phyloP scores from a whole-genome alignment of 331 rosid species.

The Quercus phellos region DNA sequence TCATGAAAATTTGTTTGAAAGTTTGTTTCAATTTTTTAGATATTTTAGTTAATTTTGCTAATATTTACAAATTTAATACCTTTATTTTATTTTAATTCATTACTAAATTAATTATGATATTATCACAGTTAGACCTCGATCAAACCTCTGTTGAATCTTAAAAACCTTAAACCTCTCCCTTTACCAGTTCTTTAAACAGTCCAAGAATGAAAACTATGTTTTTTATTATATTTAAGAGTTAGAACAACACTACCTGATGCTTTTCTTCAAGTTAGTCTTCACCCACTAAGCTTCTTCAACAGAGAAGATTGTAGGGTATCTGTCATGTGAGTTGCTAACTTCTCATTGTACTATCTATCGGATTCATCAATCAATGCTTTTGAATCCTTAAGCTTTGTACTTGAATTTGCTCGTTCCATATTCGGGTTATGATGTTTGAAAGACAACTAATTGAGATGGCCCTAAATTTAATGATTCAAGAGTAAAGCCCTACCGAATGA shows the following conservation, averaged over 20 bases:
- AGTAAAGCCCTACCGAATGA: no score
- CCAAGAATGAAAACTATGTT: rapidly evolving
- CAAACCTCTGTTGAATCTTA: no score
- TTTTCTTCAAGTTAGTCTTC: not conserved
- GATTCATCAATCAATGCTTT: not conserved
- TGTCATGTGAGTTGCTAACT: not conserved
- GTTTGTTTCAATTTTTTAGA: no score
- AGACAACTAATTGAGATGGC: not conserved
- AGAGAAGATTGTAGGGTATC: not conserved
- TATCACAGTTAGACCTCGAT: no score
- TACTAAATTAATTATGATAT: no score
- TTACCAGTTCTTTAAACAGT: rapidly evolving
- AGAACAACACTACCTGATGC: not conserved
- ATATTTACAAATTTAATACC: no score
- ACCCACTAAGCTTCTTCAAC: not conserved
- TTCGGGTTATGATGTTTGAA: not conserved
- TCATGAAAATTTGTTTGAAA: no score
- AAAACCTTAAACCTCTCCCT: no score
- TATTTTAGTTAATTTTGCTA: no score
- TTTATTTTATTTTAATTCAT: no score
- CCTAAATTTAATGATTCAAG: not conserved
- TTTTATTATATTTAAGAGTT: not conserved
- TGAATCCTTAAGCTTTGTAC: not conserved
- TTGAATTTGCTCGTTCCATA: not conserved
- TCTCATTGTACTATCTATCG: not conserved